Percentiles rank a stretch among this genome's conserved stretches.
These are phyloP conservation scores for Pyrenochaeta sp. DNA, from an alignment of 2,329 filamentous ascomycete species.

Conservation along the genomic window DNA sequence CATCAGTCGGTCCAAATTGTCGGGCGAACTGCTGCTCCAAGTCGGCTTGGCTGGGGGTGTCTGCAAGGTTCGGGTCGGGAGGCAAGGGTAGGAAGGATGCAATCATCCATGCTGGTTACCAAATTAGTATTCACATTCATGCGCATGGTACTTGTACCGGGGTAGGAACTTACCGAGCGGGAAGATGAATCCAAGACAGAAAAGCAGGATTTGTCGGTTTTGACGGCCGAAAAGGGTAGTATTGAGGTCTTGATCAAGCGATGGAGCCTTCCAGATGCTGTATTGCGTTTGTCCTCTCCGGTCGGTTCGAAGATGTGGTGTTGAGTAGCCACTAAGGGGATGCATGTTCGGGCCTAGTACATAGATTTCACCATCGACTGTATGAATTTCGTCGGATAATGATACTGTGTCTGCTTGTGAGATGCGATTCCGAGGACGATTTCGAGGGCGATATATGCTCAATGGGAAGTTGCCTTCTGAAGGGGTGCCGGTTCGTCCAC, in stretches of 20 bases:
- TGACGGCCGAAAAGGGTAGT: constrained; percentile 69
- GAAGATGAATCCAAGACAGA: constrained; percentile 78
- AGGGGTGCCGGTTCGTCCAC: constrained; percentile 45
- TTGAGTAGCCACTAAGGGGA: constrained; percentile 35
- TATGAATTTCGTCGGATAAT: constrained; percentile 32
- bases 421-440: constrained; percentile 42
- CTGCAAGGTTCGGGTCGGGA: constrained; percentile 58
- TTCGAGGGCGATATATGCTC: constrained; percentile 48
- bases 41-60: constrained; percentile 43
- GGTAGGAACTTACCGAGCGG: constrained; percentile 60
- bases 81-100: constrained; percentile 78
- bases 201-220: constrained; percentile 77
- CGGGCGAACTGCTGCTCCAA: constrained; percentile 55
- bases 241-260: constrained; percentile 69
- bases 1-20: constrained; percentile 54
- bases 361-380: constrained; percentile 39
- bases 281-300: constrained; percentile 55
- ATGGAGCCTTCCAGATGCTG: constrained; percentile 77
- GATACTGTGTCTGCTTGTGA: constrained; percentile 41
- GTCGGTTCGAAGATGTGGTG: constrained; percentile 48
- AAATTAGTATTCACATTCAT: constrained; percentile 23
- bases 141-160: constrained; percentile 1
- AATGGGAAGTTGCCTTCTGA: constrained; percentile 48
- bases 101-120: constrained; percentile 74
- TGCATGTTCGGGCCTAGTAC: constrained; percentile 37